Evolutionary conservation across 306 rosid species (phyloP).

Genomic region (Sechiopsis laciniata): DNA sequence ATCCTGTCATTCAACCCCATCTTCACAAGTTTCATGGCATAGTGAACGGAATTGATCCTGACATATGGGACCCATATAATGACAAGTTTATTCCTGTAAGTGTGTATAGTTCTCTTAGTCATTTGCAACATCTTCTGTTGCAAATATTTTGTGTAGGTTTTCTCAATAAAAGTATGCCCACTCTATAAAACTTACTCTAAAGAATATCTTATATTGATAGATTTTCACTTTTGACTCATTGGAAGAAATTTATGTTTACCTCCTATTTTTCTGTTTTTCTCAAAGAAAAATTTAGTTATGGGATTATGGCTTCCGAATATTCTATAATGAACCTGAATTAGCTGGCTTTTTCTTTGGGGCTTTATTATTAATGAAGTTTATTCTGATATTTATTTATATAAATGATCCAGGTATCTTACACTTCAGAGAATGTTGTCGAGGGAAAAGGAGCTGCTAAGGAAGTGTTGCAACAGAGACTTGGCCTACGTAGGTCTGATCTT

Average conservation of each 20-base stretch:
- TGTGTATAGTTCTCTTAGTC: constrained; percentile 9
- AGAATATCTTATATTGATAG: neutral
- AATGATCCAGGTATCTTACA: constrained; percentile 58
- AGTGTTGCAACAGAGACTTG: constrained; percentile 79
- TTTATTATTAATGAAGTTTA: neutral
- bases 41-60: constrained; percentile 90
- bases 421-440: constrained; percentile 83
- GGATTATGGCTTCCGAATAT: neutral
- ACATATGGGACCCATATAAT: constrained; percentile 89
- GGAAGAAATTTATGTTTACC: neutral
- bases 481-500: constrained; percentile 58
- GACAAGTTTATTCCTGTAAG: constrained; percentile 85
- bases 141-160: neutral
- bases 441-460: constrained; percentile 87
- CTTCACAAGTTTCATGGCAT: constrained; percentile 90
- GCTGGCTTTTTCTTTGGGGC: neutral
- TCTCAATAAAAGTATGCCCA: neutral
- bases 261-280: neutral
- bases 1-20: constrained; percentile 58
- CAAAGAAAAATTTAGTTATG: neutral
- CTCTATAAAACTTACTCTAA: neutral
- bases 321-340: neutral
- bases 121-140: no score
- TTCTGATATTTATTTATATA: neutral
- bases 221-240: neutral